Percentiles rank a stretch among this genome's conserved stretches.
phyloP scores from a whole-genome alignment of 2,329 filamentous ascomycete genomes.

The Diaporthe helianthi region DNA sequence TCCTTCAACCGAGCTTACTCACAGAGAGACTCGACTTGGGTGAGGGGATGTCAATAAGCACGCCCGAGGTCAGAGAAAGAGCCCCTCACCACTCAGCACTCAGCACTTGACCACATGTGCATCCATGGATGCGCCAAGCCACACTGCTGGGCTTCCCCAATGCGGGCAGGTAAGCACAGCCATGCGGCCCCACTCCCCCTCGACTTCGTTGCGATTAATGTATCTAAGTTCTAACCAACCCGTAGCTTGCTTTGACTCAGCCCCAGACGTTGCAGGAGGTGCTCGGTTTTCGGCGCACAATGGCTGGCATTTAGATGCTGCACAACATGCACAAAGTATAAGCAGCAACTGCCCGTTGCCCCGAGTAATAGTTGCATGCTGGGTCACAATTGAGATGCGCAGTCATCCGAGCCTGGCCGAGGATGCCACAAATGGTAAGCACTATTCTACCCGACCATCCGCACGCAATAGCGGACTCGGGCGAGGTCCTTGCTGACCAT shows the following conservation, averaged over 20 bases:
- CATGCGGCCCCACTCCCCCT: background rate
- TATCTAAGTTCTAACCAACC: background rate
- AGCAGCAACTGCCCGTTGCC: background rate
- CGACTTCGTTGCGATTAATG: background rate
- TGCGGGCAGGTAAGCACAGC: constrained; percentile 20
- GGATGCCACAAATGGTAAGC: background rate
- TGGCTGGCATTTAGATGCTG: background rate
- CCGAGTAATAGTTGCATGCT: background rate
- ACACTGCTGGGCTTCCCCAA: background rate
- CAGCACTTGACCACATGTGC: constrained; percentile 11
- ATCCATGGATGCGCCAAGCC: constrained; percentile 23
- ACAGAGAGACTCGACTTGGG: background rate
- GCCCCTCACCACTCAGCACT: constrained; percentile 22
- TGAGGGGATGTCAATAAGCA: constrained; percentile 5
- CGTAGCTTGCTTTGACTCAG: constrained; percentile 5
- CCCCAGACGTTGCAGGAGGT: background rate
- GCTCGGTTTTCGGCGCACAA: background rate
- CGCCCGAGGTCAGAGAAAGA: too few species aligned
- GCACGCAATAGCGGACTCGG: background rate
- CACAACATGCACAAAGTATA: background rate
- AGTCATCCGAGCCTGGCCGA: background rate
- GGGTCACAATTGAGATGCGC: background rate
- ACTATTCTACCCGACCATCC: constrained; percentile 2
- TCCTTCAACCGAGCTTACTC: background rate
- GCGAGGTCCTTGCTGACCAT: constrained; percentile 9